These are phyloP conservation scores for Eragrostis curvula DNA, from an alignment of 176 grass and related monocot genomes.

Conservation along the genomic window DNA sequence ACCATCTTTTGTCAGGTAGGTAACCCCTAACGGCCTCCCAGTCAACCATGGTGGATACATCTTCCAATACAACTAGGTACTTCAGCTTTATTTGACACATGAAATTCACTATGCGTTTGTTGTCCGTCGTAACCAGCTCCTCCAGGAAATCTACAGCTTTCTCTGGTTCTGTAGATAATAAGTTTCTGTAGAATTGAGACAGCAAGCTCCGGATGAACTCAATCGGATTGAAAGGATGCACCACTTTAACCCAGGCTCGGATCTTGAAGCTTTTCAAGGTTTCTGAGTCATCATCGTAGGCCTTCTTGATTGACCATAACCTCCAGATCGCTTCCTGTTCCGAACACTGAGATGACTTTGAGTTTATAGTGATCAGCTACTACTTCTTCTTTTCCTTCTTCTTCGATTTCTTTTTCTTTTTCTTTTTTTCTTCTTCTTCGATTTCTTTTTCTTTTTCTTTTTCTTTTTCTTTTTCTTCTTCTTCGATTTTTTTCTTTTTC, in stretches of 20 bases:
- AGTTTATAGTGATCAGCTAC: no score
- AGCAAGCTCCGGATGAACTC: constrained; percentile 16
- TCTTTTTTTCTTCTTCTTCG: no score
- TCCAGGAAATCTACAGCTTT: not conserved
- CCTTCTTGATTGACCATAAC: not conserved
- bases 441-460: no score
- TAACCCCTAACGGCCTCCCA: not conserved
- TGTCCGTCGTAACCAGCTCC: not conserved
- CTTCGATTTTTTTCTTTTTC: no score
- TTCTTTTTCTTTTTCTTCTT: no score
- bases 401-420: no score
- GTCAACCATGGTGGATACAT: not conserved
- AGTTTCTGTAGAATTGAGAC: not conserved
- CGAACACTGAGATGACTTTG: constrained; percentile 36
- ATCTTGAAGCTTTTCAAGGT: not conserved
- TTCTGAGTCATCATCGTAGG: not conserved
- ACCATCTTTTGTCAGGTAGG: not conserved
- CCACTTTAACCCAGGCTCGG: constrained; percentile 26
- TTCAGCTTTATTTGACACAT: not conserved
- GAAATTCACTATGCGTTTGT: not conserved
- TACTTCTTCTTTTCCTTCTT: no score
- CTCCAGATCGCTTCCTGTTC: not conserved
- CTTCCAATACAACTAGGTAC: constrained; percentile 34
- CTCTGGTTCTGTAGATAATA: not conserved
- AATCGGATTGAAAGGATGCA: not conserved